A percentile compares a stretch with the other conserved stretches of the same genome.
These are phyloP conservation scores for Mrakia frigida DNA, from an alignment of 768 basidiomycete genomes.

Conservation along the genomic window DNA sequence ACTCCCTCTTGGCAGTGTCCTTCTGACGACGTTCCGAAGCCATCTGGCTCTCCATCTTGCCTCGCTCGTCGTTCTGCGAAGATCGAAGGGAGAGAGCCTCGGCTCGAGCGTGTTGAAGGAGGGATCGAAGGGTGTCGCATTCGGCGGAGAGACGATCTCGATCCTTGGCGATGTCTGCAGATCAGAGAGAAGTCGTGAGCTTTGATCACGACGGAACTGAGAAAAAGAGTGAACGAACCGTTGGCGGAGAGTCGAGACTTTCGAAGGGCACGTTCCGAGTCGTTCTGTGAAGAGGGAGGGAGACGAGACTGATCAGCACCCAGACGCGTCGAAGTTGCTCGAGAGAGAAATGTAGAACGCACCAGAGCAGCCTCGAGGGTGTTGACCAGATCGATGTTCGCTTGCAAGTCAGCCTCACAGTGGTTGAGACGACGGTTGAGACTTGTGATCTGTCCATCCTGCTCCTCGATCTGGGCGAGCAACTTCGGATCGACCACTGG, in stretches of 20 bases:
- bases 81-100: slow-evolving; percentile 28
- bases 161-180: slow-evolving; percentile 27
- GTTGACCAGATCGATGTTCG: slow-evolving; percentile 69
- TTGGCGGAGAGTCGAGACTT: slow-evolving; percentile 30
- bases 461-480: slow-evolving; percentile 69
- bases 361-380: slow-evolving; percentile 28
- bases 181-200: neutral
- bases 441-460: slow-evolving; percentile 85
- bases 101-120: slow-evolving; percentile 26
- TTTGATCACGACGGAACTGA: neutral
- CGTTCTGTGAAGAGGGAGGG: slow-evolving; percentile 7
- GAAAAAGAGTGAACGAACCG: neutral
- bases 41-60: slow-evolving; percentile 28
- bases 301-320: neutral
- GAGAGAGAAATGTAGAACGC: neutral
- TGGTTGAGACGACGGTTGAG: slow-evolving; percentile 90
- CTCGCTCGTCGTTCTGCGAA: slow-evolving; percentile 23
- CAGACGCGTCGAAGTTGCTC: neutral
- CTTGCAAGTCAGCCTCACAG: slow-evolving; percentile 83
- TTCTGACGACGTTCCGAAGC: slow-evolving; percentile 33
- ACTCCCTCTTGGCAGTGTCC: slow-evolving; percentile 37
- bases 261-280: slow-evolving; percentile 31
- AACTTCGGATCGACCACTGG: slow-evolving; percentile 40
- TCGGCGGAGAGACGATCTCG: slow-evolving; percentile 26
- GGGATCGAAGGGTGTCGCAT: slow-evolving; percentile 20